Conservation (phyloP, 1,284 basidiomycete species). For the Sporisorium iseilematis-ciliati region DNA sequence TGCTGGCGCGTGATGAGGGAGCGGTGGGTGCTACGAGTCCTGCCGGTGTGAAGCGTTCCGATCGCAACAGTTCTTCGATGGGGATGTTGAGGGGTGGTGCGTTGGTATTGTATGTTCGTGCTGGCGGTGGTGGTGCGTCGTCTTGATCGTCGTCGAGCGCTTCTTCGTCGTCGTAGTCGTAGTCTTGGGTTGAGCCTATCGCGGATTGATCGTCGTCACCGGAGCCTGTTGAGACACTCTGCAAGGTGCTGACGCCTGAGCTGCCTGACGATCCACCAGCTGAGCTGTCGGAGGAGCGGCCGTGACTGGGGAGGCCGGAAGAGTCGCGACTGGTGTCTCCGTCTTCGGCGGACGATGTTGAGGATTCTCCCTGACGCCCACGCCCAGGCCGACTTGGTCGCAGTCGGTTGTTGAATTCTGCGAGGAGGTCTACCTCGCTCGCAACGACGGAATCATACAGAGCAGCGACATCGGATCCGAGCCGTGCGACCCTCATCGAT, state of each 20-base stretch:
- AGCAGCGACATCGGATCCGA: conserved; percentile 3
- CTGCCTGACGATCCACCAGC: background rate
- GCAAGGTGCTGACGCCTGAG: conserved; percentile 8
- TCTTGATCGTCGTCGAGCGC: background rate
- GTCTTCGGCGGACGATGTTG: conserved; percentile 10
- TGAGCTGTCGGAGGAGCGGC: conserved; percentile 11
- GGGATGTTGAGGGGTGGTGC: conserved; percentile 49
- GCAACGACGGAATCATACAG: conserved; percentile 10
- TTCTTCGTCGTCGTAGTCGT: conserved; percentile 2
- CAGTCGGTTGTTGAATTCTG: conserved; percentile 26
- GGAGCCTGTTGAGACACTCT: conserved; percentile 3
- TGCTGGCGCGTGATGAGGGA: conserved; percentile 7
- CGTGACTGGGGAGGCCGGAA: conserved; percentile 11
- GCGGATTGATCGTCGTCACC: conserved; percentile 12
- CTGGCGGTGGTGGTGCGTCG: background rate
- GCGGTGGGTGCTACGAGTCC: conserved; percentile 7
- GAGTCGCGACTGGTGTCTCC: conserved; percentile 36
- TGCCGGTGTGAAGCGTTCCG: conserved; percentile 25
- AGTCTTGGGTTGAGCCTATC: conserved; percentile 10
- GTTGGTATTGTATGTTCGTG: background rate
- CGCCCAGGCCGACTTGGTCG: background rate
- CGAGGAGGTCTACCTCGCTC: conserved; percentile 27
- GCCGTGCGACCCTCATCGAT: background rate
- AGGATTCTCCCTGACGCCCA: background rate
- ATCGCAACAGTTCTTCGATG: conserved; percentile 43